Evolutionary conservation across 805 yeast species (phyloP).

Genomic region (Torulaspora microellipsoides): DNA sequence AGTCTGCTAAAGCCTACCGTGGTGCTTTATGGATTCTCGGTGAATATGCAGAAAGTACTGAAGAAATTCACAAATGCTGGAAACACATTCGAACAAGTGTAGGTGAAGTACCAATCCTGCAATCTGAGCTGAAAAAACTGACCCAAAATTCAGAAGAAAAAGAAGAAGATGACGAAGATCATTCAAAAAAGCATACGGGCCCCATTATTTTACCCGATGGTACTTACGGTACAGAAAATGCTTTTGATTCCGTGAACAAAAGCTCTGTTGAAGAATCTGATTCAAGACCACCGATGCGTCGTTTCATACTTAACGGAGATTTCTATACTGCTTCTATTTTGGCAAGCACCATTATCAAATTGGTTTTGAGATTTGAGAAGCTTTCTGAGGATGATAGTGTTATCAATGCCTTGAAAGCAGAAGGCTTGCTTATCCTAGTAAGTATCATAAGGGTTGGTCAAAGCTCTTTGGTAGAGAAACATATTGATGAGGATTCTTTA

Average conservation of each 20-base stretch:
- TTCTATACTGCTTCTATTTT: slow-evolving; percentile 86
- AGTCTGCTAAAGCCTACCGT: slow-evolving; percentile 86
- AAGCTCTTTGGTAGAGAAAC: slow-evolving; percentile 59
- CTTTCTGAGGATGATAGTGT: slow-evolving; percentile 50
- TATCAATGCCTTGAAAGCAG: slow-evolving; percentile 85
- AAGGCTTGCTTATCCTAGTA: slow-evolving; percentile 88
- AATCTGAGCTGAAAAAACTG: slow-evolving; percentile 55
- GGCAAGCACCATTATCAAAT: slow-evolving; percentile 82
- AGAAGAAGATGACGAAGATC: slow-evolving; percentile 25
- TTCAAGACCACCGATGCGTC: slow-evolving; percentile 71
- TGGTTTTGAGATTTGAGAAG: slow-evolving; percentile 69
- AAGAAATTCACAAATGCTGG: slow-evolving; percentile 81
- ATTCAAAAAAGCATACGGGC: slow-evolving; percentile 40
- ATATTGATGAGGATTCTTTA: slow-evolving; percentile 93
- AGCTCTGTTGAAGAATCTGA: slow-evolving; percentile 47
- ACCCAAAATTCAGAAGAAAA: slow-evolving; percentile 35
- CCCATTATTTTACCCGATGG: slow-evolving; percentile 97
- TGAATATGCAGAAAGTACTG: slow-evolving; percentile 73
- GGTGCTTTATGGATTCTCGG: slow-evolving; percentile 96
- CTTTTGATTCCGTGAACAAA: slow-evolving; percentile 78
- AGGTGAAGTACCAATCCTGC: slow-evolving; percentile 88
- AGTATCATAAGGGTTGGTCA: slow-evolving; percentile 87
- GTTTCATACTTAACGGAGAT: slow-evolving; percentile 78
- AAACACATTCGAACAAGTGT: slow-evolving; percentile 71
- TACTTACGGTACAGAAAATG: slow-evolving; percentile 92